These are phyloP conservation scores for Fraxinus platypoda DNA, from an alignment of 305 asterid species.

Conservation along the genomic window DNA sequence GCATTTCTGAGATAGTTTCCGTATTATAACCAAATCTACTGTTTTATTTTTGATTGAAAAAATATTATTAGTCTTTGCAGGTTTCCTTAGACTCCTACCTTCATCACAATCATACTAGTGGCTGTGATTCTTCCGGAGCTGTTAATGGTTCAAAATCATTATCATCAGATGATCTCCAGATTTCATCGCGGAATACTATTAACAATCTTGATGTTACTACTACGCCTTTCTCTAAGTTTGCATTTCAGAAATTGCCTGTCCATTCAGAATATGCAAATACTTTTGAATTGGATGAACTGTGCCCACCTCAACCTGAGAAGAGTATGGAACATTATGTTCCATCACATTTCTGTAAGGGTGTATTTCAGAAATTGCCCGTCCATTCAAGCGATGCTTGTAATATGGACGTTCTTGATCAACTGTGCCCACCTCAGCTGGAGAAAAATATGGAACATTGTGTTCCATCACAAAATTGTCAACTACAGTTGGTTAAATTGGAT, in stretches of 20 bases:
- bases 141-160: slow-evolving; percentile 32
- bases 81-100: slow-evolving; percentile 32
- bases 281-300: slow-evolving; percentile 52
- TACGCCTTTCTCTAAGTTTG: slow-evolving; percentile 42
- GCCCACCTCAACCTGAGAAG: slow-evolving; percentile 48
- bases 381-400: slow-evolving; percentile 34
- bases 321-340: slow-evolving; percentile 29
- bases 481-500: slow-evolving; percentile 36
- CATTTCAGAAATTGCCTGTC: slow-evolving; percentile 55
- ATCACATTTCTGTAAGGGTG: slow-evolving; percentile 27
- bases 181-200: slow-evolving; percentile 21
- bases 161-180: slow-evolving; percentile 32
- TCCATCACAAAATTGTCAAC: slow-evolving; percentile 35
- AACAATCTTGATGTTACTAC: slow-evolving; percentile 27
- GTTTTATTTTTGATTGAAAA: slow-evolving; percentile 10
- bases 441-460: slow-evolving; percentile 38
- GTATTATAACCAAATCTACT: background rate
- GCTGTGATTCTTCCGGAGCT: slow-evolving; percentile 31
- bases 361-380: slow-evolving; percentile 42
- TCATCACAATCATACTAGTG: slow-evolving; percentile 32
- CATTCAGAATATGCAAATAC: slow-evolving; percentile 42
- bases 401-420: slow-evolving; percentile 43
- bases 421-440: slow-evolving; percentile 55
- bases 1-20: background rate
- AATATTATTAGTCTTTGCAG: slow-evolving; percentile 41